Base-by-base conservation (phyloP, 2,329 filamentous ascomycete genomes). In the Fonsecaea multimorphosa region DNA sequence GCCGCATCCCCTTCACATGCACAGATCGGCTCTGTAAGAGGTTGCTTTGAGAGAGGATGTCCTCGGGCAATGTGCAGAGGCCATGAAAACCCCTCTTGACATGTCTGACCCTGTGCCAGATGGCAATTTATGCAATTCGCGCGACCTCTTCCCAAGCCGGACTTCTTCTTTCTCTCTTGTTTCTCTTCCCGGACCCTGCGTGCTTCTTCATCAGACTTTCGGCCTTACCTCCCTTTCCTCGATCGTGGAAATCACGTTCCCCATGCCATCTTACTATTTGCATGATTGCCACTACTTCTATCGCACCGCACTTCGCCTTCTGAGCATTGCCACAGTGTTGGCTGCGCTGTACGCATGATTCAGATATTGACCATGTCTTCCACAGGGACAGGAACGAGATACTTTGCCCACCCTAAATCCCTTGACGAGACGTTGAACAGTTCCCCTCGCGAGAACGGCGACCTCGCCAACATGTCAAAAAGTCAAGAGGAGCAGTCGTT, bases 251-350 rank as follows among this genome's bases (percentile, higher is more conserved):
- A 71, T 66, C 72, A 32, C 31, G 3, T 60, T 53, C 61, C 65
- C 57, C 57, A 96, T 96, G 91, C 91, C 91, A 83, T 79, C 85
- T 74, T 94, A 92, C 79, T 96, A 84, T 79, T 83, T 91, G 64
- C 89, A 95, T 84, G 91, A 96, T 79, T 96, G 91, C 75, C 92
- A 96, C 78, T 96, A 96, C 81, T 96, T 96, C 81, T 95, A 91
- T 83, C 91, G 91, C 83, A 96, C 89, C 79, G 91, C 91, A 76
- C 82, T 96, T 81, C 91, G 91, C 83, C 89, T 93, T 76, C 83
- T 96, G 73, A 94, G 91, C 76, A 88, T 96, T 73, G 86, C 88
- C 80, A 96, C 91, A 73, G 86, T 82, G 74, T 87, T 96, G 78
- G 92, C 90, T 71, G 89, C 90, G 72, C 82, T 92, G 61, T 92